Base-by-base conservation (phyloP, 2,329 filamentous ascomycete genomes). In the Aspergillus arachidicola region DNA sequence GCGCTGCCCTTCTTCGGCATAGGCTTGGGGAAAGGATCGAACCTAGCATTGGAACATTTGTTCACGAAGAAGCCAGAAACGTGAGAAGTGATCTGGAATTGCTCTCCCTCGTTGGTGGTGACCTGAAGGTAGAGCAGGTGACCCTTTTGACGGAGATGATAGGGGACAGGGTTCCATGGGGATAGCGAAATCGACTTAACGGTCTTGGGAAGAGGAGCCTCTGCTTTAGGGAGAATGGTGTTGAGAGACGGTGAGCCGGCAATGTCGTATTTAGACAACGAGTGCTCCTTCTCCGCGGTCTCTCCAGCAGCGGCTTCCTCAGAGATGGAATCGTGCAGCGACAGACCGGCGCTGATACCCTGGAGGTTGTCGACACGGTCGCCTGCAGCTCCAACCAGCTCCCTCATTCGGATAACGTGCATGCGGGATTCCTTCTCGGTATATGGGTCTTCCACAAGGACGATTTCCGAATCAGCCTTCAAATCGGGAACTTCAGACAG, bases 351-450 rank as follows among this genome's bases (percentile, higher is more conserved):
- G 60, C 92, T 85, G 62, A 97, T 88, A 64, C 95, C 95, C 71
- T 96, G 91, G 50, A 96, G 85, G 61, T 90, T 88, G 77, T 98
- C 95, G 60, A 93, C 91, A 64, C 94, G 90, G 78, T 97, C 89
- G 48, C 93, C 93, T 48, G 94, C 89, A 71, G 94, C 94, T 56
- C 95, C 95, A 71, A 99, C 93, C 68, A 99, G 86, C 76, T 99
- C 95, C 67, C 95, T 87, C 65, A 97, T 90, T 69, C 95, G 87
- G 58, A 99, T 88, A 68, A 98, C 83, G 80, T 99, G 95, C 84
- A 99, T 91, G 68, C 96, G 90, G 34, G 95, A 94, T 81, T 99
- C 95, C 82, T 97, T 98, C 82, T 99, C 95, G 50, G 93, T 99
- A 79, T 99, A 99, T 53, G 96, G 92, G 75, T 99, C 95, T 80